Evolutionary conservation across 345 rosid genomes (phyloP).

Genomic region (Jatropha curcas): DNA sequence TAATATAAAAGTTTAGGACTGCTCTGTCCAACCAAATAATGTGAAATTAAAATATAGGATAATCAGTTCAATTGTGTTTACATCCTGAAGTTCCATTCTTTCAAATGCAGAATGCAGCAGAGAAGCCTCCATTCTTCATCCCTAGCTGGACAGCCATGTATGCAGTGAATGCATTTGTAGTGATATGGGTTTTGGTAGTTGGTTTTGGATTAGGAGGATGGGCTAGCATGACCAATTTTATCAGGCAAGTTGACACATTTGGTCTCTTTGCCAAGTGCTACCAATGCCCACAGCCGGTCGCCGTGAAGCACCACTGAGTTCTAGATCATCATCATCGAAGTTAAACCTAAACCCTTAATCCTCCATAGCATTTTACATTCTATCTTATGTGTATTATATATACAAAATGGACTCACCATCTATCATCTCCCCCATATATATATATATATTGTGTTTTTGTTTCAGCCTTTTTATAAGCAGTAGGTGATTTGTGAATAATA

Average conservation of each 20-base stretch:
- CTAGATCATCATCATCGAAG: not conserved
- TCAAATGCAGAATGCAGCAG: slow-evolving; percentile 31
- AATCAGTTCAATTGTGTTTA: not conserved
- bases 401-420: slow-evolving; percentile 7
- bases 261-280: slow-evolving; percentile 91
- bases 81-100: not conserved
- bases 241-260: slow-evolving; percentile 74
- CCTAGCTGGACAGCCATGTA: slow-evolving; percentile 39
- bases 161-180: slow-evolving; percentile 25
- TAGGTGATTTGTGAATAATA: slow-evolving; percentile 10
- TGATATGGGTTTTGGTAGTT: slow-evolving; percentile 31
- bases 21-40: too few species aligned
- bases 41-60: not conserved
- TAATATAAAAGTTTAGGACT: too few species aligned
- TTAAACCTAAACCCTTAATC: not conserved
- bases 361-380: slow-evolving; percentile 6
- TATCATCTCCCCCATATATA: not conserved
- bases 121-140: slow-evolving; percentile 33
- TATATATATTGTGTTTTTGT: slow-evolving; percentile 15
- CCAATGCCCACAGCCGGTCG: slow-evolving; percentile 55
- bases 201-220: slow-evolving; percentile 39
- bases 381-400: slow-evolving; percentile 17
- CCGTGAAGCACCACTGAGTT: slow-evolving; percentile 38
- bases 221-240: slow-evolving; percentile 49
- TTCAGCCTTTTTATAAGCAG: slow-evolving; percentile 5